These are phyloP conservation scores for Euphorbia lathyris DNA, from an alignment of 345 rosid species.

Conservation along the genomic window DNA sequence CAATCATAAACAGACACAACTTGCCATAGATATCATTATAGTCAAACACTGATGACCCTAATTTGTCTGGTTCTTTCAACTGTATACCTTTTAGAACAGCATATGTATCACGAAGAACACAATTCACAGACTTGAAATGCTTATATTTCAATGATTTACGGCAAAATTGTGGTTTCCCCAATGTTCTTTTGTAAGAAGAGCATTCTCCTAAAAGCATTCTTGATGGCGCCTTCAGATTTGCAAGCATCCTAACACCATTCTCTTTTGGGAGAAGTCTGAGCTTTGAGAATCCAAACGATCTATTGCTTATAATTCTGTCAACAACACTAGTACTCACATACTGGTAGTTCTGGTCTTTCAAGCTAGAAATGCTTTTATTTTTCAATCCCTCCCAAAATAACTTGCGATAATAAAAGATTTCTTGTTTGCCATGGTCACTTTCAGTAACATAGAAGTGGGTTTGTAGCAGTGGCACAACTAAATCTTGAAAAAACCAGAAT, in stretches of 20 bases:
- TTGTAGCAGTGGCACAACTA: conserved; percentile 64
- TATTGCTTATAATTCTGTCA: conserved; percentile 31
- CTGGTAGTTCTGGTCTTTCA: conserved; percentile 41
- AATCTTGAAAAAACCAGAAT: conserved; percentile 64
- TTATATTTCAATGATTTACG: conserved; percentile 6
- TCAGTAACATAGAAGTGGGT: conserved; percentile 81
- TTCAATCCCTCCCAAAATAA: conserved; percentile 59
- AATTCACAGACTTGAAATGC: conserved; percentile 43
- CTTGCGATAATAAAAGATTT: conserved; percentile 59
- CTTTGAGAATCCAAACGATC: conserved; percentile 59
- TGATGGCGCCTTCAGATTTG: conserved; percentile 62
- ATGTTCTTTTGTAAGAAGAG: conserved; percentile 11
- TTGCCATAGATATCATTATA: conserved; percentile 72
- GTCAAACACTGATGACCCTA: conserved; percentile 62
- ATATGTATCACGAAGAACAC: conserved; percentile 56
- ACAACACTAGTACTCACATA: conserved; percentile 42
- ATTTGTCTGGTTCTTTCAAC: conserved; percentile 55
- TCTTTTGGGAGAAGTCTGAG: conserved; percentile 67
- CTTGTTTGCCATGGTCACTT: conserved; percentile 63
- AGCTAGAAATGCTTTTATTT: conserved; percentile 28
- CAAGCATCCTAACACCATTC: conserved; percentile 61
- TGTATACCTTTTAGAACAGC: conserved; percentile 70
- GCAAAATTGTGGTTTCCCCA: conserved; percentile 6
- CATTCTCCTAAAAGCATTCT: conserved; percentile 24
- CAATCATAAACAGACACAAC: conserved; percentile 51